Percentiles rank a stretch among this genome's conserved stretches.
These are phyloP conservation scores for Pseudomonodictys pantanalensis DNA, from an alignment of 495 filamentous ascomycete species.

Conservation along the genomic window DNA sequence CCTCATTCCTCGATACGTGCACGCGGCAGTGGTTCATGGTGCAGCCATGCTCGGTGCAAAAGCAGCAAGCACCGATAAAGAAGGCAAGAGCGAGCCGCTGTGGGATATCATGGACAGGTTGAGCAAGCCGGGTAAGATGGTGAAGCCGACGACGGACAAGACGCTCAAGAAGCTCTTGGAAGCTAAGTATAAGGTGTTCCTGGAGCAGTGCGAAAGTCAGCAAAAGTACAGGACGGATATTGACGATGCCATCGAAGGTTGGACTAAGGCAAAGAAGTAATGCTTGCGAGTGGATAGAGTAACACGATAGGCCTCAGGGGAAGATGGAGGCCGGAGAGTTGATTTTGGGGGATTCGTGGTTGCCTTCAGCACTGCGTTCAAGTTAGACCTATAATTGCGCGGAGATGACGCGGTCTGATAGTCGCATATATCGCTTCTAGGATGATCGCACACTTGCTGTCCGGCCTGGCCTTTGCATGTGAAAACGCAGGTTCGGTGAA, in stretches of 20 bases:
- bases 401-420: too few species aligned
- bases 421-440: too few species aligned
- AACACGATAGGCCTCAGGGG: too few species aligned
- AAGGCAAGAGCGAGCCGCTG: slow-evolving; percentile 78
- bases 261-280: slow-evolving; percentile 39
- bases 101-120: slow-evolving; percentile 98
- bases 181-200: slow-evolving; percentile 74
- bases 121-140: slow-evolving; percentile 85
- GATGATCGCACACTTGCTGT: too few species aligned
- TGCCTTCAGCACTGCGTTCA: too few species aligned
- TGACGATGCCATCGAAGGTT: slow-evolving; percentile 51
- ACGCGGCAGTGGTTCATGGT: slow-evolving; percentile 94
- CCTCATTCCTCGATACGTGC: slow-evolving; percentile 83
- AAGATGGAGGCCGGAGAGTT: too few species aligned
- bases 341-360: too few species aligned
- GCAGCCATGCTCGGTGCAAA: slow-evolving; percentile 97
- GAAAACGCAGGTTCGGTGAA: slow-evolving; percentile 9
- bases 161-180: slow-evolving; percentile 75
- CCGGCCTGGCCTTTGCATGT: slow-evolving; percentile 6
- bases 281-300: too few species aligned
- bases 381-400: too few species aligned
- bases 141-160: slow-evolving; percentile 64
- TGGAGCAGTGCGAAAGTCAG: slow-evolving; percentile 45
- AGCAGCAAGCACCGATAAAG: slow-evolving; percentile 63
- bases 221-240: slow-evolving; percentile 40